Evolutionary conservation across 768 basidiomycete species (phyloP).

Genomic region (Collybia sp.): DNA sequence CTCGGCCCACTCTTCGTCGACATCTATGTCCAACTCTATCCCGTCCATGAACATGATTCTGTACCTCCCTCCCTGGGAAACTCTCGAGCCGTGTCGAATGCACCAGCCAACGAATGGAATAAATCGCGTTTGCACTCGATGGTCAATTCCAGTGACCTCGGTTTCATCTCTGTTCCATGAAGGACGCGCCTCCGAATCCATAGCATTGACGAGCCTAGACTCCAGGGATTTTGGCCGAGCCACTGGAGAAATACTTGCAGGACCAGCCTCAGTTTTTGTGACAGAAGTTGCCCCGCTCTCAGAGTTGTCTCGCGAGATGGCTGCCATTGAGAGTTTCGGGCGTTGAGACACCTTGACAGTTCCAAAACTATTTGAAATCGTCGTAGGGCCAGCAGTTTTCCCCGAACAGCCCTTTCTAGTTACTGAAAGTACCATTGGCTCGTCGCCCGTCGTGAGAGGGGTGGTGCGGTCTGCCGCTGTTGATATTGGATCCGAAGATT

Average conservation of each 20-base stretch:
- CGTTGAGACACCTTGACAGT: slow-evolving; percentile 1
- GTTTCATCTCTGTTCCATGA: slow-evolving; percentile 12
- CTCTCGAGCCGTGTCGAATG: slow-evolving; percentile 29
- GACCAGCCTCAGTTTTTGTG: no score
- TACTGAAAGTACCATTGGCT: no score
- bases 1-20: slow-evolving; percentile 38
- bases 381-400: no score
- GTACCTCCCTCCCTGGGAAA: slow-evolving; percentile 36
- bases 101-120: slow-evolving; percentile 39
- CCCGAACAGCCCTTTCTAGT: no score
- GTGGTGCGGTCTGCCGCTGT: background rate
- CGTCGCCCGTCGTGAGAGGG: no score
- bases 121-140: slow-evolving; percentile 28
- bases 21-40: slow-evolving; percentile 31
- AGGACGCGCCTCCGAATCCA: no score
- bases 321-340: slow-evolving; percentile 1
- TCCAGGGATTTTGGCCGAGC: no score
- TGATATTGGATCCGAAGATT: background rate
- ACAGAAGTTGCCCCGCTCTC: no score
- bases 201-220: no score
- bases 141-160: slow-evolving; percentile 8
- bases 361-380: background rate
- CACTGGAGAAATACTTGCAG: no score
- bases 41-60: slow-evolving; percentile 41
- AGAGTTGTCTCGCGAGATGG: background rate